These are phyloP conservation scores for Eucalyptus regnans DNA, from an alignment of 345 rosid species.

Conservation along the genomic window DNA sequence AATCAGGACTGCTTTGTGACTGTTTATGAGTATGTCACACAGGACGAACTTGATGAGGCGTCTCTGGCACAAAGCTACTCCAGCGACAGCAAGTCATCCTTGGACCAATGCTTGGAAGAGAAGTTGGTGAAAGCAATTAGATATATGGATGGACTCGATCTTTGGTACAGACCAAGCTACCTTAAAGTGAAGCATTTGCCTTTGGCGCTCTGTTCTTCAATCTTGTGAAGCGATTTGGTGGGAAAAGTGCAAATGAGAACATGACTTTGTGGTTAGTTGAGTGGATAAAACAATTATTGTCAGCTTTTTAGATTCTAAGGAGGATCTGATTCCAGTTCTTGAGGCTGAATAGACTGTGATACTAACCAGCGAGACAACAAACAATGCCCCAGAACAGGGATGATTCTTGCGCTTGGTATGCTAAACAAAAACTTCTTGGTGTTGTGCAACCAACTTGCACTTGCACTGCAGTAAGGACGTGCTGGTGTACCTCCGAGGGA, in stretches of 20 bases:
- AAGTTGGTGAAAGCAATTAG: too few relatives aligned
- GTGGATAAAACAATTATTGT: background rate
- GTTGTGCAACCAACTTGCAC: background rate
- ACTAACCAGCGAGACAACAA: background rate
- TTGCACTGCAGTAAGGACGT: background rate
- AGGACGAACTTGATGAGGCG: too few relatives aligned
- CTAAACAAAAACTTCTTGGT: background rate
- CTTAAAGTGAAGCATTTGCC: background rate
- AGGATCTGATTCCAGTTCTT: background rate
- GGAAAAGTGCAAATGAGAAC: background rate
- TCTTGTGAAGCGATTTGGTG: background rate
- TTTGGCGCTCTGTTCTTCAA: background rate
- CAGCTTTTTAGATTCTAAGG: background rate
- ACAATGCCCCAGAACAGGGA: background rate
- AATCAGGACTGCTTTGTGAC: too few relatives aligned
- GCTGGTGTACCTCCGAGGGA: background rate
- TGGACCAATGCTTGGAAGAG: too few relatives aligned
- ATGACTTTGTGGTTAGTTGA: background rate
- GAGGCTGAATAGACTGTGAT: background rate
- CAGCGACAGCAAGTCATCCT: too few relatives aligned
- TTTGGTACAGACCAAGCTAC: too few relatives aligned
- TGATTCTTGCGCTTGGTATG: background rate
- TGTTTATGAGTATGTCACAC: too few relatives aligned
- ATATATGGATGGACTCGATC: too few relatives aligned
- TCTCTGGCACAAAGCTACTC: fast-evolving